phyloP scores from a whole-genome alignment of 2,329 filamentous ascomycete species.

The Claviceps sorghi region DNA sequence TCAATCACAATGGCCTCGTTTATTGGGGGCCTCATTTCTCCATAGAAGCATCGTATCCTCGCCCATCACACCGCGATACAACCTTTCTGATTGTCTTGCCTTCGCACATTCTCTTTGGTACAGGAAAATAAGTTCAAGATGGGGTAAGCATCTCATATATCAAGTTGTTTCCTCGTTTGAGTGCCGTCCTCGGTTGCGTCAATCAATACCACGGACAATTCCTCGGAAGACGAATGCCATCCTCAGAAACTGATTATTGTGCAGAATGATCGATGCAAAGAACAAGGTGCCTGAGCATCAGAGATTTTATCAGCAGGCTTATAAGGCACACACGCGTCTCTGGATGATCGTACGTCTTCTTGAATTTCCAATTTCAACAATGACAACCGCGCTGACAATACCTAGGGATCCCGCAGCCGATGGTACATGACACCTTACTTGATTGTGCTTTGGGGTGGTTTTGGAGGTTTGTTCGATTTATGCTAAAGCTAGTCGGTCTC shows the following conservation, averaged over 20 bases:
- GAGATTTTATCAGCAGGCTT: slow-evolving; percentile 59
- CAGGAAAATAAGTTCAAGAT: slow-evolving; percentile 22
- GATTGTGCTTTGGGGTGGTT: slow-evolving; percentile 44
- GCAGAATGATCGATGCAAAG: slow-evolving; percentile 50
- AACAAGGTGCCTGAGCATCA: slow-evolving; percentile 68
- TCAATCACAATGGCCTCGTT: no score
- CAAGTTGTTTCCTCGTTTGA: not conserved
- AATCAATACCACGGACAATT: not conserved
- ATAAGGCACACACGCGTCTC: slow-evolving; percentile 51
- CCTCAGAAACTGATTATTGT: slow-evolving; percentile 4
- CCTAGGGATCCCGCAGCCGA: slow-evolving; percentile 49
- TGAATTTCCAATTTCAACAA: not conserved
- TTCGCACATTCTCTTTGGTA: slow-evolving; percentile 10
- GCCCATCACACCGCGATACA: slow-evolving; percentile 12
- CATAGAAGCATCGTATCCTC: slow-evolving; percentile 16
- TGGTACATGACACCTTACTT: slow-evolving; percentile 55
- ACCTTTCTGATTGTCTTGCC: slow-evolving; percentile 12
- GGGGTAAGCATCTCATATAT: slow-evolving; percentile 19
- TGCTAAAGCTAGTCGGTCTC: not conserved
- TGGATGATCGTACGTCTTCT: slow-evolving; percentile 57
- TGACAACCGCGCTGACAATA: slow-evolving; percentile 5
- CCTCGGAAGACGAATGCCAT: not conserved
- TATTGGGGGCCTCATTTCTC: slow-evolving; percentile 19
- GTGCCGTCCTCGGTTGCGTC: not conserved
- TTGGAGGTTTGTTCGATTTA: slow-evolving; percentile 38